These are phyloP conservation scores for Nicotiana otophora DNA, from an alignment of 257 asterid genomes.

Conservation along the genomic window DNA sequence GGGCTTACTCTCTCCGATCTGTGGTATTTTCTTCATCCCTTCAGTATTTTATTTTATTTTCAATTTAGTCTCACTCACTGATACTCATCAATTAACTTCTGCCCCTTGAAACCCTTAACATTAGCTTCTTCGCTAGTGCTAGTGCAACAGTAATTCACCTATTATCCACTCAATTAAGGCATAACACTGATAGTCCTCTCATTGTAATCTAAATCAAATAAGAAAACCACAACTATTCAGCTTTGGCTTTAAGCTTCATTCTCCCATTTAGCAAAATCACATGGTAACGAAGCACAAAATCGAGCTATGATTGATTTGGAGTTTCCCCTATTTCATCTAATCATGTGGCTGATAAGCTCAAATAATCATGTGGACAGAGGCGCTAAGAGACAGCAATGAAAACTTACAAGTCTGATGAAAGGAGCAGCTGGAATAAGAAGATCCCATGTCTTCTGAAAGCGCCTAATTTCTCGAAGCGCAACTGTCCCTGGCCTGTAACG, in stretches of 20 bases:
- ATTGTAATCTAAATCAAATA: not conserved
- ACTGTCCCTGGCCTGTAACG: conserved; percentile 64
- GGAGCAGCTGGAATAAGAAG: conserved; percentile 91
- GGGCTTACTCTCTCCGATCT: not conserved
- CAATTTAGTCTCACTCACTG: not conserved
- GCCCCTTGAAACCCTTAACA: not conserved
- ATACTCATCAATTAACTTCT: not conserved
- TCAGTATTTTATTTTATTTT: not conserved
- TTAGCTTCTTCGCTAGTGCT: not conserved
- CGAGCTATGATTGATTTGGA: not conserved
- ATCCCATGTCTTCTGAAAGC: conserved; percentile 50
- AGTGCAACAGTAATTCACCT: not conserved
- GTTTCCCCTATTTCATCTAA: not conserved
- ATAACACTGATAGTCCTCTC: not conserved
- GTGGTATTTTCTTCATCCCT: not conserved
- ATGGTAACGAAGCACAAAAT: not conserved
- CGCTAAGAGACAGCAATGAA: not conserved
- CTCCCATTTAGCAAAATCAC: not conserved
- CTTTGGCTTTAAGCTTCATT: not conserved
- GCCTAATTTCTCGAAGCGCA: conserved; percentile 83
- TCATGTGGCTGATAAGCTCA: not conserved
- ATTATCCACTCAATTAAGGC: not conserved
- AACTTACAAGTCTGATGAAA: conserved; percentile 58
- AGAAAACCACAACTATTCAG: not conserved
- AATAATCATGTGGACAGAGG: not conserved